Percentiles rank a stretch among this genome's conserved stretches.
These are phyloP conservation scores for Thalassiosira hispida DNA, from an alignment of 352 stramenopile genomes.

Conservation along the genomic window DNA sequence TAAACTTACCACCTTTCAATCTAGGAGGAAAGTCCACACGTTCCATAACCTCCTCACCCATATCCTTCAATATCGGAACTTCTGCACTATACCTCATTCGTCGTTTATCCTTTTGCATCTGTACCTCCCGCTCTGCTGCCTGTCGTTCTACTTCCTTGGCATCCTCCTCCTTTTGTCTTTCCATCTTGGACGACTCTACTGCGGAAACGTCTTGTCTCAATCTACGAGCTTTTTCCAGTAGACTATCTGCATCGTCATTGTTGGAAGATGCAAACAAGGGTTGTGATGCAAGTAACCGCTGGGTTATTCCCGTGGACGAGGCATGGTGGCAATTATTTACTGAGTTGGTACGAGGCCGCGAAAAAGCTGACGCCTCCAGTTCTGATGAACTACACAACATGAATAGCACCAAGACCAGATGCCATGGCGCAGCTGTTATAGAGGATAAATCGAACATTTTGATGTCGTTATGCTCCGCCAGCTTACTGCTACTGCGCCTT, in stretches of 20 bases:
- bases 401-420: slow-evolving; percentile 7
- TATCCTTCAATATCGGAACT: slow-evolving; percentile 81
- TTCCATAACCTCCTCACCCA: slow-evolving; percentile 72
- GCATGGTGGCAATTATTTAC: slow-evolving; percentile 1
- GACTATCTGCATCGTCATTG: slow-evolving; percentile 30
- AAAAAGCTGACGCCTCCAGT: not conserved
- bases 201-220: slow-evolving; percentile 61
- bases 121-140: slow-evolving; percentile 36
- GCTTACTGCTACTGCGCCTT: not conserved
- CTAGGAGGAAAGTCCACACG: slow-evolving; percentile 72
- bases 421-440: not conserved
- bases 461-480: not conserved
- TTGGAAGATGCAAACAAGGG: not conserved
- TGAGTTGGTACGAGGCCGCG: not conserved
- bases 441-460: not conserved
- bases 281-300: not conserved
- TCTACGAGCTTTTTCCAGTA: slow-evolving; percentile 69
- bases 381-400: not conserved
- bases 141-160: slow-evolving; percentile 38
- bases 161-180: slow-evolving; percentile 37
- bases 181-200: slow-evolving; percentile 63
- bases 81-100: slow-evolving; percentile 64
- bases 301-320: not conserved
- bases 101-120: slow-evolving; percentile 34
- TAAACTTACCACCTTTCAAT: slow-evolving; percentile 49